Evolutionary conservation across 108 stramenopile species (phyloP), one percentile per base, ranked within the genome.

Genomic region (Fistulifera solaris): DNA sequence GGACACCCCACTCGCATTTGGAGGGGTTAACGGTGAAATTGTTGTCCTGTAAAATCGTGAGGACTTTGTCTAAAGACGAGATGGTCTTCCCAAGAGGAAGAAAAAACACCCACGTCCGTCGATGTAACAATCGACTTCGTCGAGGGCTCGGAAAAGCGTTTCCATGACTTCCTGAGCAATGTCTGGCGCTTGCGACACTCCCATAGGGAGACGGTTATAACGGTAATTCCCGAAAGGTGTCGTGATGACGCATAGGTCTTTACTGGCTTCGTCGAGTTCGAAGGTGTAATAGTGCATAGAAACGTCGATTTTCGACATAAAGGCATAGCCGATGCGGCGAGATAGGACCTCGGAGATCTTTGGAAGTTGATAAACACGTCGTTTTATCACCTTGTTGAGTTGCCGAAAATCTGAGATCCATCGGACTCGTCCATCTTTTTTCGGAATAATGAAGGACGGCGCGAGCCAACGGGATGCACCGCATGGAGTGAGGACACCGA

Each of bases 1-100:
- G 50, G 10, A 74, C 64, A 15, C 26, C 61, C 65, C 71, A 77
- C 62, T 76, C 68, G 47, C 72, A 78, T 51, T 83, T 78, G 27
- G 75, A 61, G 13, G 73, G 76, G 41, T 78, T 45, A 21, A 45
- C 21, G 4, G 44, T 45, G 21, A 45, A 45, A 45, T 21, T 21
- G 21, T 17, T 21, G 3, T 45, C 7, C 11, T 45, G 71, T 1
- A 74, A 46, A 13, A 21, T 40, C 4, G 38, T 43, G 2, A 72
- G 38, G 18, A 72, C 47, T 58, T 24, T 23, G 1, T 35, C 11
- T 7, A 71, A 38, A 45, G 12, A 44, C 46, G 0, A 71, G 6
- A 40, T 79, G 77, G 1, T 48, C n/a, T 42, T 68, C 56, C 66
- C 62, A 78, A 18, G 42, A 41, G 18, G 26, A n/a, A 48, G 2